Conservation (phyloP, 1,139 yeast genomes). For the Saccharomyces hybrid region DNA sequence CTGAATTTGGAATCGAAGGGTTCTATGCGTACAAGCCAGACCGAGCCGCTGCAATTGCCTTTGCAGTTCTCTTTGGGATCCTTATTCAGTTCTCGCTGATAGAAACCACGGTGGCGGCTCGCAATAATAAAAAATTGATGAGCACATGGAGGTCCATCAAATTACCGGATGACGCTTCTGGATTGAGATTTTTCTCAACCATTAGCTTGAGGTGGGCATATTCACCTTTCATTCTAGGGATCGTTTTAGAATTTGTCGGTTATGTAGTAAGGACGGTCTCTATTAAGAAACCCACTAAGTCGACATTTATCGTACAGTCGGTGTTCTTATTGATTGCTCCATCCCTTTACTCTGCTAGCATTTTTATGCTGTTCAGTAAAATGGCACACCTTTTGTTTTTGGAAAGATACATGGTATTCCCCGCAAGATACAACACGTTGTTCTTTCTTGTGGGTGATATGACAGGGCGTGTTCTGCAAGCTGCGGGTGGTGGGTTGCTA, state of each 20-base stretch:
- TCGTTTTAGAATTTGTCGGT: slow-evolving; percentile 31
- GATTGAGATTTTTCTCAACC: background rate
- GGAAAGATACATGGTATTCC: slow-evolving; percentile 29
- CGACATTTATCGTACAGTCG: slow-evolving; percentile 34
- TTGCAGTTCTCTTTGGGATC: background rate
- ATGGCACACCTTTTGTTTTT: slow-evolving; percentile 30
- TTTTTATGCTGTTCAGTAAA: slow-evolving; percentile 40
- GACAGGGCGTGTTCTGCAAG: slow-evolving; percentile 37
- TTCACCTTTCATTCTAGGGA: slow-evolving; percentile 30
- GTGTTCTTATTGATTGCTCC: slow-evolving; percentile 38
- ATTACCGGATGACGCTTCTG: background rate
- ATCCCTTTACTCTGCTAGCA: slow-evolving; percentile 38
- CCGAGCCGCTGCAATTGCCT: background rate
- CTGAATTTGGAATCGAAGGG: background rate
- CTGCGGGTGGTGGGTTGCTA: slow-evolving; percentile 40
- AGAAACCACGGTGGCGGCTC: background rate
- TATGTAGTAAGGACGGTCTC: slow-evolving; percentile 33
- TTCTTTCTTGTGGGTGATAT: slow-evolving; percentile 40
- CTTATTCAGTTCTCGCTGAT: background rate
- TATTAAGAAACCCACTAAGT: slow-evolving; percentile 16
- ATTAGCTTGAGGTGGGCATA: slow-evolving; percentile 5
- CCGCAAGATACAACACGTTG: slow-evolving; percentile 32
- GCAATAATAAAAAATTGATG: background rate
- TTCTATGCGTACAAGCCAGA: slow-evolving; percentile 6
- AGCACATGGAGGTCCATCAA: background rate